Evolutionary conservation across 1,284 basidiomycete species (phyloP), one percentile per base, ranked within the genome.

Genomic region (Pseudozyma sp.): DNA sequence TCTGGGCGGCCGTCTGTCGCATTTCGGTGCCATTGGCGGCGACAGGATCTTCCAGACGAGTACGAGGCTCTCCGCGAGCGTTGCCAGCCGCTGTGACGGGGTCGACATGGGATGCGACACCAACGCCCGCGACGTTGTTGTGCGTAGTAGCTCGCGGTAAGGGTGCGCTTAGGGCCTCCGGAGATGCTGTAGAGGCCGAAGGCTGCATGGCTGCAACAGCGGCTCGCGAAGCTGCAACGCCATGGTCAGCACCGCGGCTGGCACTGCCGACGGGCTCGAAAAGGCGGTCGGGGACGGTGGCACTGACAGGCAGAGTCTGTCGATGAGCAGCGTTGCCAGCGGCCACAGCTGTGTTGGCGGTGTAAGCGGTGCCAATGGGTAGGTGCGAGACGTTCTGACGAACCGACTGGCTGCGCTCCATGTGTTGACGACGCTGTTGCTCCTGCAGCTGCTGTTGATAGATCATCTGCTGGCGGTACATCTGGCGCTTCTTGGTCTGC

Each of bases 391-490:
- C 61, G 42, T 65, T 65, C 17, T 68, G 64, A 7, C 58, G 62
- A 14, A 61, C 57, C 45, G 74, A 73, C 56, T 77, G 74, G 70
- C 69, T 73, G 59, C 71, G 70, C 42, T 77, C 68, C 33, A 69
- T 54, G 24, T 69, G 71, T 54, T 79, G 65, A 19, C 59, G 66
- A 24, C 64, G 60, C 64, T 81, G 76, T 59, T 81, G 77, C 62
- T 84, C 80, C 48, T 78, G 75, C n/a, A 80, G 61, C 62, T 78
- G 78, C 42, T 82, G 77, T 68, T 83, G 82, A 33, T 79, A 63
- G 29, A 79, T 58, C 81, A 84, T 84, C 77, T 84, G 82, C 59
- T 84, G 81, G 24, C 80, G 71, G 65, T 82, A 83, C 37, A 74
- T 68, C 66, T 83, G 81, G 39, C 82, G 75, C 67, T 83, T 83